phyloP scores from a whole-genome alignment of 1,284 basidiomycete genomes.

The Ustilago trichophora region DNA sequence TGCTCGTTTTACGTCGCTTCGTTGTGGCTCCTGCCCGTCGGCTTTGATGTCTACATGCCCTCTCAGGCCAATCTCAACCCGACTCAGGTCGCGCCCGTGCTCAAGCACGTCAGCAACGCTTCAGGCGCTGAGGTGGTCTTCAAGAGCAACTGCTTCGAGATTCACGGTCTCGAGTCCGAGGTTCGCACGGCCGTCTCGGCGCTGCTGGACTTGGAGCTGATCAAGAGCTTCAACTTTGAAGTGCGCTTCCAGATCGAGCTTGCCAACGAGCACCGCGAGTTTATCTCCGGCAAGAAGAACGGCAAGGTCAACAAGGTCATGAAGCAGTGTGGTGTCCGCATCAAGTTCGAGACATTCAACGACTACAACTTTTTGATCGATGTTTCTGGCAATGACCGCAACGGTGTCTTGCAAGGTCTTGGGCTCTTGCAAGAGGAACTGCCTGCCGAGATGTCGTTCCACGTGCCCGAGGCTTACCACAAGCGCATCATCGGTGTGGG shows the following conservation, averaged over 20 bases:
- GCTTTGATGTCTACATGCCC: conserved; percentile 89
- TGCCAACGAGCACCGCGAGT: conserved; percentile 96
- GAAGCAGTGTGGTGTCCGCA: conserved; percentile 79
- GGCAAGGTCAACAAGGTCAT: conserved; percentile 71
- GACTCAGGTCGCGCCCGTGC: conserved; percentile 81
- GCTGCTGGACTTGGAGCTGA: conserved; percentile 87
- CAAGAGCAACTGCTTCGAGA: conserved; percentile 96
- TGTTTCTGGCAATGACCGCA: conserved; percentile 69
- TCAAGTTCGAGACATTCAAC: conserved; percentile 99
- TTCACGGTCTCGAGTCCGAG: conserved; percentile 93
- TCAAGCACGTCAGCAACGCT: conserved; percentile 84
- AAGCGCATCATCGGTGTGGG: conserved; percentile 99
- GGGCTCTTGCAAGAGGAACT: conserved; percentile 92
- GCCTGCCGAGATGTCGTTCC: conserved; percentile 98
- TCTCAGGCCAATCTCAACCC: conserved; percentile 80
- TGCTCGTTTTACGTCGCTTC: conserved; percentile 95
- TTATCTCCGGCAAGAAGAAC: conserved; percentile 74
- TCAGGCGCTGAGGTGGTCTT: conserved; percentile 95
- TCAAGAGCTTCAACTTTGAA: conserved; percentile 95
- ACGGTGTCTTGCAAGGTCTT: conserved; percentile 84
- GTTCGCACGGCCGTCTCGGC: conserved; percentile 85
- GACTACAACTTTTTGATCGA: conserved; percentile 99
- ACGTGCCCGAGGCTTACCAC: conserved; percentile 97
- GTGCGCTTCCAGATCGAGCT: conserved; percentile 98
- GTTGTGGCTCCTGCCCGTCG: conserved; percentile 91